A percentile compares a stretch with the other conserved stretches of the same genome.
Conservation (phyloP, 2,329 filamentous ascomycete genomes). For the Sphaerostilbella broomeana region DNA sequence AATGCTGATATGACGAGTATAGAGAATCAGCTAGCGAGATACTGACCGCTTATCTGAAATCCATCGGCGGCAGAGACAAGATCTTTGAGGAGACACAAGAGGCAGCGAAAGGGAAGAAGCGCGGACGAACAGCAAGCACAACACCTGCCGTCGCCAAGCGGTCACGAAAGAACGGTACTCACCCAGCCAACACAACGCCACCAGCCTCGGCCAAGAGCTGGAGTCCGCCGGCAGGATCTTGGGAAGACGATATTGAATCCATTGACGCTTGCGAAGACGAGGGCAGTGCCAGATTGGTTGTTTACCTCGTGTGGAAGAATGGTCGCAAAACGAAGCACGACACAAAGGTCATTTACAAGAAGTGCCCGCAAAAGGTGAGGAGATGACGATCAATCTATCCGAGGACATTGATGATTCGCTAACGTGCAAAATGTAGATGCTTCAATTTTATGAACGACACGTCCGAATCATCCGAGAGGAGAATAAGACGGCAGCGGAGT, state of each 20-base stretch:
- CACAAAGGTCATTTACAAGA: constrained; percentile 60
- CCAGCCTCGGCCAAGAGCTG: constrained; percentile 46
- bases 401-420: background rate
- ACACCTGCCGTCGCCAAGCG: constrained; percentile 38
- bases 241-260: constrained; percentile 65
- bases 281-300: constrained; percentile 51
- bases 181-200: constrained; percentile 43
- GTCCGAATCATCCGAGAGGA: constrained; percentile 45
- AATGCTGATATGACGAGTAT: constrained; percentile 1
- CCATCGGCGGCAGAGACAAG: constrained; percentile 56
- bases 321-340: constrained; percentile 68
- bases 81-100: constrained; percentile 46
- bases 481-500: constrained; percentile 19
- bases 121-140: constrained; percentile 40
- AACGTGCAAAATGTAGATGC: constrained; percentile 38
- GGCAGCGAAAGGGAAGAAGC: constrained; percentile 50
- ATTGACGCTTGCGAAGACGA: constrained; percentile 69
- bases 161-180: constrained; percentile 39
- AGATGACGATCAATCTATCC: no score
- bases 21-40: constrained; percentile 54
- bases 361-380: constrained; percentile 69
- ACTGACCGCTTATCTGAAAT: constrained; percentile 56
- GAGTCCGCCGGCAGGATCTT: constrained; percentile 64
- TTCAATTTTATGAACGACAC: constrained; percentile 53
- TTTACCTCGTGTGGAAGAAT: constrained; percentile 68